Evolutionary conservation across 768 basidiomycete genomes (phyloP), one percentile per base, ranked within the genome.

Genomic region (Exidia glandulosa): DNA sequence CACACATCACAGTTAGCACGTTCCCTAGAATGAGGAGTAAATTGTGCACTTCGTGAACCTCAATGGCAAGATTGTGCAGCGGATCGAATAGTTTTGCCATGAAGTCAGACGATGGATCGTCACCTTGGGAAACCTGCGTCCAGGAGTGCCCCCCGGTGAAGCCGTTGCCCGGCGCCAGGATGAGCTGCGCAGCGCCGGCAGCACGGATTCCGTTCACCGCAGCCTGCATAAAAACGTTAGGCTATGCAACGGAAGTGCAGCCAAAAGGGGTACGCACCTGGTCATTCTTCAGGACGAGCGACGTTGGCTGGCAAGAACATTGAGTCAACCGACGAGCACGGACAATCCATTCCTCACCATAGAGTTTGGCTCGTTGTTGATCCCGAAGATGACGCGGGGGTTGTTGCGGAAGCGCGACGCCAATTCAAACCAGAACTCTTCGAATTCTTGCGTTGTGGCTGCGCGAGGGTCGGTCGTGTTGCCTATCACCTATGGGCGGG

Each of bases 321-420:
- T 2, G 19, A 25, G 23, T 37, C 6, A 31, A 23, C 16, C 25
- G 19, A 56, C n/a, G 31, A 36, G 57, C 25, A 16, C 2, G 16
- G 33, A 12, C 2, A 12, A 27, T n/a, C 19, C 13, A 34, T 23
- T 45, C 57, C 62, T 3, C 56, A 77, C 76, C 75, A 79, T 75
- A 56, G 73, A 71, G 56, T 79, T 77, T 3, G 77, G 77, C 59
- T 79, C 77, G 63, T 79, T 79, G 66, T 77, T 77, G 47, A 77
- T 73, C 2, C 77, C 76, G 63, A 79, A 79, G n/a, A 79, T 64
- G 34, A 79, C 76, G 25, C 73, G 74, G 6, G 74, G 73, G 59
- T 78, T 79, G 32, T 61, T 56, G 1, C 63, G 68, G 62, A 79
- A 79, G 10, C 77, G 73, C 4, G 61, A 59, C 12, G 76, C 77